Percentiles rank a stretch among this genome's conserved stretches.
These are phyloP conservation scores for Bruguiera parviflora DNA, from an alignment of 345 rosid species.

Conservation along the genomic window DNA sequence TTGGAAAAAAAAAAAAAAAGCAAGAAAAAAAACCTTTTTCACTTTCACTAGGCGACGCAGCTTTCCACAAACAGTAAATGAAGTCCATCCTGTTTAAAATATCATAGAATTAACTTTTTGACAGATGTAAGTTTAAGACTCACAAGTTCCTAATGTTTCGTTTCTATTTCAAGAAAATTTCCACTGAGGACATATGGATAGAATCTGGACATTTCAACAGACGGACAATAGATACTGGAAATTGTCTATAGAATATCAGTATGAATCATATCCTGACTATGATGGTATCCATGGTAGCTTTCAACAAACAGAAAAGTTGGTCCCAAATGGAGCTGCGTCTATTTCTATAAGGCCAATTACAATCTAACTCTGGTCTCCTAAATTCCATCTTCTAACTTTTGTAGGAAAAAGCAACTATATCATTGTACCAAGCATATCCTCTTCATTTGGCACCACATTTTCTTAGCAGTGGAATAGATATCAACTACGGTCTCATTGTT, in stretches of 20 bases:
- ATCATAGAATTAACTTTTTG: constrained; percentile 13
- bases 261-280: no score
- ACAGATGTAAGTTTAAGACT: constrained; percentile 9
- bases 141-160: not conserved
- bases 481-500: not conserved
- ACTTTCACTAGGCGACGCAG: constrained; percentile 83
- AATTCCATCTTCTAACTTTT: no score
- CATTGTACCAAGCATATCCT: not conserved
- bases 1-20: not conserved
- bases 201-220: constrained; percentile 7
- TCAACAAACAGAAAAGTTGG: no score
- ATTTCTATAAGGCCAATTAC: no score
- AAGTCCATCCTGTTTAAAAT: constrained; percentile 73
- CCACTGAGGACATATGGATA: not conserved
- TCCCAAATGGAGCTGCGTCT: no score
- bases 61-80: constrained; percentile 97
- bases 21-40: constrained; percentile 56
- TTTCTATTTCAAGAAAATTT: constrained; percentile 3
- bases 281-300: no score
- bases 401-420: not conserved
- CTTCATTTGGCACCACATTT: not conserved
- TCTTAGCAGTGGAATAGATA: not conserved
- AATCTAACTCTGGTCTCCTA: no score
- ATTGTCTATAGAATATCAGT: no score
- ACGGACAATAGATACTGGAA: not conserved